phyloP scores from a whole-genome alignment of 2,329 filamentous ascomycete species.

The Cytospora piceae region DNA sequence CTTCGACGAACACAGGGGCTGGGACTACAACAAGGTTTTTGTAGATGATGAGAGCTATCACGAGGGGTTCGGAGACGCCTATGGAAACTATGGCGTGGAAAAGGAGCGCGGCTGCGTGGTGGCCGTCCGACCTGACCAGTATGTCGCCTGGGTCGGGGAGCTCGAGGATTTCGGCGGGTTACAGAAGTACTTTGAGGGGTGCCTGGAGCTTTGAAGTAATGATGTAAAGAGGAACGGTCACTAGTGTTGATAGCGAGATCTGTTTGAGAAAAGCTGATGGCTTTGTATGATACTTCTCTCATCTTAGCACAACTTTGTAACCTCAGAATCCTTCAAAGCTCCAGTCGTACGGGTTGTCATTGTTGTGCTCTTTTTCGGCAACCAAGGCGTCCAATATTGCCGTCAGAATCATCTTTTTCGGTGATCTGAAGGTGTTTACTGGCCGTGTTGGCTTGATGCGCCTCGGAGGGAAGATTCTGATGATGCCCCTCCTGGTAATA shows the following conservation, averaged over 20 bases:
- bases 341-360: neutral
- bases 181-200: constrained; percentile 40
- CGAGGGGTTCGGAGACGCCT: constrained; percentile 54
- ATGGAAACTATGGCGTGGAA: constrained; percentile 63
- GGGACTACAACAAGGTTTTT: constrained; percentile 61
- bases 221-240: neutral
- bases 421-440: too few relatives aligned
- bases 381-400: too few relatives aligned
- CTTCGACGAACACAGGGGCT: constrained; percentile 51
- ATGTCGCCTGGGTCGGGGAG: constrained; percentile 54
- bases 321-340: too few relatives aligned
- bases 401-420: too few relatives aligned
- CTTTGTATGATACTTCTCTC: neutral
- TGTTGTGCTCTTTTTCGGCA: neutral
- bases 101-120: constrained; percentile 59
- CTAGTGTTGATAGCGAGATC: neutral
- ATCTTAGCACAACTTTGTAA: too few relatives aligned
- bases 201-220: constrained; percentile 21
- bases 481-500: too few relatives aligned
- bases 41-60: constrained; percentile 59
- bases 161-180: constrained; percentile 43
- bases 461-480: too few relatives aligned
- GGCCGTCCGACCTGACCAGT: constrained; percentile 68
- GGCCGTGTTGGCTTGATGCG: too few relatives aligned
- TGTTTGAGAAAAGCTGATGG: too few relatives aligned